Percentiles rank a stretch among this genome's conserved stretches.
Evolutionary conservation across 1,284 basidiomycete species (phyloP).

Genomic region (Dichomitus squalens): DNA sequence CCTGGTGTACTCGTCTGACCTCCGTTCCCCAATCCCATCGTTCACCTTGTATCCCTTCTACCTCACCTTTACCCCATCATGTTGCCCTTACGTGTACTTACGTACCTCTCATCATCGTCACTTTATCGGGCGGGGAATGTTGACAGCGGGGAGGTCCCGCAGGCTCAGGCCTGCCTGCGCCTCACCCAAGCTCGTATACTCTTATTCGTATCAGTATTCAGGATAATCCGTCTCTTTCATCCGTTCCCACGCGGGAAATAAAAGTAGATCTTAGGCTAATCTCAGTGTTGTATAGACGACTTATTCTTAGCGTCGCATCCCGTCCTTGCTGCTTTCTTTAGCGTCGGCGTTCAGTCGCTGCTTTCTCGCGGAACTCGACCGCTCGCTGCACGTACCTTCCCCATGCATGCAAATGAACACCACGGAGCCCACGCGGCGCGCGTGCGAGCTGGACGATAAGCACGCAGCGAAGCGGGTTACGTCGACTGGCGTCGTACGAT

Average conservation of each 20-base stretch:
- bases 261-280: slow-evolving; percentile 9
- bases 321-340: not conserved
- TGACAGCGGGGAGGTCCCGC: not conserved
- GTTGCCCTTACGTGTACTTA: not conserved
- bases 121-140: too few relatives aligned
- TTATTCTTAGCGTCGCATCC: not conserved
- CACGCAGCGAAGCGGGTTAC: too few relatives aligned
- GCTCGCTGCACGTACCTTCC: too few relatives aligned
- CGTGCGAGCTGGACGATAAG: too few relatives aligned
- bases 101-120: not conserved
- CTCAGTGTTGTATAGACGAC: not conserved
- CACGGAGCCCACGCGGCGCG: too few relatives aligned
- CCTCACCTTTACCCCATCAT: not conserved
- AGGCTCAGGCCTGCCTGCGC: not conserved
- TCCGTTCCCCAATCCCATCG: too few relatives aligned
- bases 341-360: not conserved
- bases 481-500: too few relatives aligned
- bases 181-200: not conserved
- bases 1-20: not conserved
- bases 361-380: not conserved
- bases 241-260: not conserved
- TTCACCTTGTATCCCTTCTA: not conserved
- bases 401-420: too few relatives aligned
- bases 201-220: not conserved
- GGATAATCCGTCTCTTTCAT: too few relatives aligned